A percentile compares a stretch with the other conserved stretches of the same genome.
These are phyloP conservation scores for Hirschioporus abietinus DNA, from an alignment of 768 basidiomycete species.

Conservation along the genomic window DNA sequence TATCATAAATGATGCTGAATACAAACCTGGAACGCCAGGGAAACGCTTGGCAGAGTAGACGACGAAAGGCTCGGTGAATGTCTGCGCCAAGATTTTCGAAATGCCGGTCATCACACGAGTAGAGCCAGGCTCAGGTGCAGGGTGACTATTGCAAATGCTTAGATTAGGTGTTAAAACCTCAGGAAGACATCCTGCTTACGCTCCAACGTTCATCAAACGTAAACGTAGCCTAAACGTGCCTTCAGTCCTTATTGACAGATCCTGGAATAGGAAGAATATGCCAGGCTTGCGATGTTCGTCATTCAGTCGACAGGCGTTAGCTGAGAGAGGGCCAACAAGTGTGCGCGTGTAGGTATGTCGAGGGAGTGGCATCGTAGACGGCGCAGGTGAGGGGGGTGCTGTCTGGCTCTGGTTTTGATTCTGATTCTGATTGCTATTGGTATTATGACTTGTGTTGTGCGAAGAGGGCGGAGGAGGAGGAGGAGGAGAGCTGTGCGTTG, in stretches of 20 bases:
- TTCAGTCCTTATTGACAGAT: slow-evolving; percentile 90
- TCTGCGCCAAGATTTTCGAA: slow-evolving; percentile 78
- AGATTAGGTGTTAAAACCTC: slow-evolving; percentile 5
- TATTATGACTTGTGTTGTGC: slow-evolving; percentile 14
- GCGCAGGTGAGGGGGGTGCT: slow-evolving; percentile 26
- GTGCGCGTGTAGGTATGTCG: slow-evolving; percentile 78
- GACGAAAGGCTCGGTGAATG: slow-evolving; percentile 76
- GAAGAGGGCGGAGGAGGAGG: slow-evolving; percentile 12
- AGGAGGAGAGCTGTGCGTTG: slow-evolving; percentile 19
- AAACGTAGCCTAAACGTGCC: slow-evolving; percentile 83
- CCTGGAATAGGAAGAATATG: slow-evolving; percentile 94
- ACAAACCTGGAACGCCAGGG: slow-evolving; percentile 82
- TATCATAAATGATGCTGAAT: not conserved
- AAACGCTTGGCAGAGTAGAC: slow-evolving; percentile 94
- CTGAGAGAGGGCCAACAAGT: slow-evolving; percentile 82
- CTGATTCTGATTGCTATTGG: slow-evolving; percentile 6
- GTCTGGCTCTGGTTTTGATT: slow-evolving; percentile 24
- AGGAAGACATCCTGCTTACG: slow-evolving; percentile 51
- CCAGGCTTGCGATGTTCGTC: slow-evolving; percentile 85
- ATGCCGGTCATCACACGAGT: slow-evolving; percentile 57
- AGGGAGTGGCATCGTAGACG: slow-evolving; percentile 41
- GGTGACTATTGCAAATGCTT: slow-evolving; percentile 39
- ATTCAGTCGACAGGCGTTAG: slow-evolving; percentile 77
- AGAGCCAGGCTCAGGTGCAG: slow-evolving; percentile 69
- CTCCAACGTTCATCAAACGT: slow-evolving; percentile 85